Evolutionary conservation across 257 asterid species (phyloP).

Genomic region (Osmanthus fragrans): DNA sequence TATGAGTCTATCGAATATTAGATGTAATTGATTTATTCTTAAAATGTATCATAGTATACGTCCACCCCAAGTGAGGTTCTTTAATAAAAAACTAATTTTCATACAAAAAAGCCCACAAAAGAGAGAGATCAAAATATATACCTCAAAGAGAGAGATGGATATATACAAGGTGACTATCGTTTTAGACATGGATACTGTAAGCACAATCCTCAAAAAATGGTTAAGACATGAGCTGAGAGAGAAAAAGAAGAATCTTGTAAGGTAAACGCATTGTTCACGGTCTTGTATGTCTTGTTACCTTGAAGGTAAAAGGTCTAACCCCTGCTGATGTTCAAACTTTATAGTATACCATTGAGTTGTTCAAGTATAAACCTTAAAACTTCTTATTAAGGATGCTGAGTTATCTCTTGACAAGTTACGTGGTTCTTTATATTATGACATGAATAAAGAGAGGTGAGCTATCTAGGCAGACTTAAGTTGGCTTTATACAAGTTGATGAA

Average conservation of each 20-base stretch:
- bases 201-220: constrained; percentile 96
- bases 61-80: too few species aligned
- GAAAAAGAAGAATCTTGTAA: constrained; percentile 96
- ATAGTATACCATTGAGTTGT: neutral
- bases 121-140: too few species aligned
- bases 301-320: neutral
- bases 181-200: constrained; percentile 89
- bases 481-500: too few species aligned
- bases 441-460: neutral
- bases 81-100: too few species aligned
- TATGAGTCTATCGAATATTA: too few species aligned
- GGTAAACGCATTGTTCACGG: constrained; percentile 39
- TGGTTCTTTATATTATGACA: neutral
- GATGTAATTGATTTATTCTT: too few species aligned
- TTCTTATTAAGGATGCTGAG: constrained; percentile 74
- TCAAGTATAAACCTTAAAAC: neutral
- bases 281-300: neutral
- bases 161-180: constrained; percentile 93
- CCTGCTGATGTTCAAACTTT: neutral
- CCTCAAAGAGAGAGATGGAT: constrained; percentile 57
- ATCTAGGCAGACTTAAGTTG: too few species aligned
- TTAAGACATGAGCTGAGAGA: constrained; percentile 96
- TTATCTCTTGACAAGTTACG: constrained; percentile 84
- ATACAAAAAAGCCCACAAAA: too few species aligned
- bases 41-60: too few species aligned